Evolutionary conservation across 805 yeast genomes (phyloP).

Genomic region (Grigorovia jiainica): DNA sequence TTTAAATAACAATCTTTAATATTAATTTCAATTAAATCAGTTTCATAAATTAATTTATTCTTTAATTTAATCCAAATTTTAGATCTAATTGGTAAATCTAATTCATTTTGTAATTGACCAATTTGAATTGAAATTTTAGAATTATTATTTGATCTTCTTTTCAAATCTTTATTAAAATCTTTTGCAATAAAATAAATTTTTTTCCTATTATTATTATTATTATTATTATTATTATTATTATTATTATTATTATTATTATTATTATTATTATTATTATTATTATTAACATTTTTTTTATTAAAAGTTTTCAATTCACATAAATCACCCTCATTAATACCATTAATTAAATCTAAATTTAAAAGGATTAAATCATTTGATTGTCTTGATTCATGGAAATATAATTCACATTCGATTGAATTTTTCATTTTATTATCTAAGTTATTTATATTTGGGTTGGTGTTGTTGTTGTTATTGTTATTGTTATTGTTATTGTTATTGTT

Average conservation of each 20-base stretch:
- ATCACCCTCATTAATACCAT: constrained; percentile 65
- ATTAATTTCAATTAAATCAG: constrained; percentile 75
- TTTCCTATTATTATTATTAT: constrained; percentile 11
- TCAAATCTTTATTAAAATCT: constrained; percentile 23
- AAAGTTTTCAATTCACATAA: constrained; percentile 58
- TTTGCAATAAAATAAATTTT: constrained; percentile 38
- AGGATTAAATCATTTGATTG: constrained; percentile 50
- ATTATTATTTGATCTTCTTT: constrained; percentile 20
- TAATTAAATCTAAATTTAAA: constrained; percentile 48
- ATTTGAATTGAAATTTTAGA: constrained; percentile 47
- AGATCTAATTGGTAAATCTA: constrained; percentile 62
- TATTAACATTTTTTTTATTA: constrained; percentile 18
- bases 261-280: too few species aligned
- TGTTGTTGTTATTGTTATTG: constrained; percentile 1
- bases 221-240: too few species aligned
- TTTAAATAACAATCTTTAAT: constrained; percentile 73
- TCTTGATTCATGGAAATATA: constrained; percentile 55
- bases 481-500: neutral
- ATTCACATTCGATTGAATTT: constrained; percentile 13
- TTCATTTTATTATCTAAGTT: neutral
- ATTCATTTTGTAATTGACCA: constrained; percentile 46
- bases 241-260: too few species aligned
- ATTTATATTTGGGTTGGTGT: constrained; percentile 2
- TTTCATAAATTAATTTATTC: constrained; percentile 43
- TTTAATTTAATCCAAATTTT: constrained; percentile 48